Percentiles rank a stretch among this genome's conserved stretches.
Evolutionary conservation across 352 stramenopile species (phyloP).

Genomic region (Globisporangium nunn): DNA sequence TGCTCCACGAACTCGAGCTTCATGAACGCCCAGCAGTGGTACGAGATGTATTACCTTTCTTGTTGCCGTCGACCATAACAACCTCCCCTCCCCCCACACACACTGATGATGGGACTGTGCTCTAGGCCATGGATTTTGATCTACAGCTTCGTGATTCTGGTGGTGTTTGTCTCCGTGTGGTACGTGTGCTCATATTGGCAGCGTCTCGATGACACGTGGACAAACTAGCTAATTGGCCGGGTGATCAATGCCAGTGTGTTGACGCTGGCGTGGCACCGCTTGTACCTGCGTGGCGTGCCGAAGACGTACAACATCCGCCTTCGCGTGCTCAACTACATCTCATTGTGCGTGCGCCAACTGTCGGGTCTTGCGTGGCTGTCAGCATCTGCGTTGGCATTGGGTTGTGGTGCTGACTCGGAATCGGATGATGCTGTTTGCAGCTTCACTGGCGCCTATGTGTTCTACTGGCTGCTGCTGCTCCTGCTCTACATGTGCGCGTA

Average conservation of each 20-base stretch:
- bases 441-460: conserved; percentile 83
- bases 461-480: conserved; percentile 84
- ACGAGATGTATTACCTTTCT: neutral
- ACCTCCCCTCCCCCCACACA: neutral
- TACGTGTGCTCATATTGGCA: conserved; percentile 18
- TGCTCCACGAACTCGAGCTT: conserved; percentile 57
- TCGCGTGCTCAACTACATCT: conserved; percentile 86
- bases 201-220: neutral
- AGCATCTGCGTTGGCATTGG: neutral
- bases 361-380: neutral
- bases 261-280: conserved; percentile 73
- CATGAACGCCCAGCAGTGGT: conserved; percentile 76
- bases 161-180: conserved; percentile 79
- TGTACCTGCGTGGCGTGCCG: conserved; percentile 76
- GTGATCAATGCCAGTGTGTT: conserved; percentile 35
- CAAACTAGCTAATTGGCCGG: neutral
- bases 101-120: neutral
- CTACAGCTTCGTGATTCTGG: conserved; percentile 79
- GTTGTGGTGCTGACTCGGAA: neutral
- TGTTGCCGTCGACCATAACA: neutral
- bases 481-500: conserved; percentile 89
- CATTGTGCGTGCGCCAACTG: conserved; percentile 43
- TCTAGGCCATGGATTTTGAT: conserved; percentile 81
- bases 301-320: conserved; percentile 89
- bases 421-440: conserved; percentile 16